A percentile compares a stretch with the other conserved stretches of the same genome.
phyloP scores from a whole-genome alignment of 2,329 filamentous ascomycete species.

The Canariomyces notabilis region DNA sequence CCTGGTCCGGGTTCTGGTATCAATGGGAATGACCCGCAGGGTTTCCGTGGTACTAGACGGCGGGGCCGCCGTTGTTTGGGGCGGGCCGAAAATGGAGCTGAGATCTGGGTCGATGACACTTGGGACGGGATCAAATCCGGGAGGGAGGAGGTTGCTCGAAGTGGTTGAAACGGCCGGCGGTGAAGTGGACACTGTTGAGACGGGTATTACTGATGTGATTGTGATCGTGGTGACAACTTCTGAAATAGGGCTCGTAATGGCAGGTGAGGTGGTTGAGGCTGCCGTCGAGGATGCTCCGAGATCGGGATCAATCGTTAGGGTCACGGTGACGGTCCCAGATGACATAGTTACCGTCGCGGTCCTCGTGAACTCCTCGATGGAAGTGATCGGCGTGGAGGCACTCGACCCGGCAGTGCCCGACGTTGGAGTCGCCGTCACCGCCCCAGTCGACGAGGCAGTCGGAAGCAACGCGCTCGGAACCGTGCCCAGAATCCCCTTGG shows the following conservation, averaged over 20 bases:
- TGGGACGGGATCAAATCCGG: background rate
- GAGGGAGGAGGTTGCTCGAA: too few species aligned
- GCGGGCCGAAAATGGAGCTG: background rate
- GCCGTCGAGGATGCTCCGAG: background rate
- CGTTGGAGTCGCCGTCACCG: background rate
- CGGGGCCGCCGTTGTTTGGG: background rate
- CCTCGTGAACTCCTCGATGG: conserved; percentile 8
- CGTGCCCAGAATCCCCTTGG: conserved; percentile 39
- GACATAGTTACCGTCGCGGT: conserved; percentile 12
- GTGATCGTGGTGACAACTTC: too few species aligned
- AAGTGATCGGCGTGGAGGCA: background rate
- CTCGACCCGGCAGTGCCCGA: background rate
- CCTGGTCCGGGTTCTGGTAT: background rate
- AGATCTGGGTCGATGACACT: background rate
- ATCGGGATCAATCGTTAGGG: conserved; percentile 2
- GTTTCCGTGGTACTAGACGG: background rate
- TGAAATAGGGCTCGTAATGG: background rate
- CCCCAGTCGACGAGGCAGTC: background rate
- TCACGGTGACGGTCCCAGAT: conserved; percentile 4
- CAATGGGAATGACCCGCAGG: conserved; percentile 16
- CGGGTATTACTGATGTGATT: too few species aligned
- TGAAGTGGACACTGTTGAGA: too few species aligned
- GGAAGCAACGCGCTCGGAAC: conserved; percentile 10
- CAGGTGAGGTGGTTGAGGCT: background rate
- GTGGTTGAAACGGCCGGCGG: too few species aligned